Conservation (phyloP, 2,329 filamentous ascomycete species). For the Massarina eburnea region DNA sequence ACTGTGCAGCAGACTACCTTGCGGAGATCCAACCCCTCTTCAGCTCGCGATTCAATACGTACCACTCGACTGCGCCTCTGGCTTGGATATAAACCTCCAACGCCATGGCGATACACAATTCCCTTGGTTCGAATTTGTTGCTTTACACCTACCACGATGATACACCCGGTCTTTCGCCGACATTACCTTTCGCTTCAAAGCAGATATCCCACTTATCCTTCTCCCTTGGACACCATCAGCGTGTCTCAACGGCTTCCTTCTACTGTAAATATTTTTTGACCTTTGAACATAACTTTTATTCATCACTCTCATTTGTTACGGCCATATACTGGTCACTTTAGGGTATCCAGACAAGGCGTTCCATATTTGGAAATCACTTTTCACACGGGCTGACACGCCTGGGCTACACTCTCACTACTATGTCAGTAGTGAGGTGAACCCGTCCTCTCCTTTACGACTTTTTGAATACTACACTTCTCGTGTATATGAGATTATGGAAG, state of each 20-base stretch:
- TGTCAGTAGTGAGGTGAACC: not conserved
- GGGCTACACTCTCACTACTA: not conserved
- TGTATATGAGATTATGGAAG: not conserved
- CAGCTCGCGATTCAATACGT: conserved; percentile 21
- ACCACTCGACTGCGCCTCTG: conserved; percentile 26
- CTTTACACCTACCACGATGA: too few relatives aligned
- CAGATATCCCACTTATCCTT: not conserved
- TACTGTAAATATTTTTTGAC: not conserved
- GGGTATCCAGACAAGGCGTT: not conserved
- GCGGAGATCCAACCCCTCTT: conserved; percentile 71
- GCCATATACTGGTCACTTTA: not conserved
- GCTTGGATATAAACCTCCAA: conserved; percentile 37
- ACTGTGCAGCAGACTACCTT: conserved; percentile 81
- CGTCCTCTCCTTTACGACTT: not conserved
- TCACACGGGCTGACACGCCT: not conserved
- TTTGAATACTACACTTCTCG: not conserved
- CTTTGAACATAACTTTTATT: not conserved
- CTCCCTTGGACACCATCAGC: not conserved
- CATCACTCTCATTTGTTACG: not conserved
- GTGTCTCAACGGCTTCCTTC: not conserved
- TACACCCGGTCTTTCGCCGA: not conserved
- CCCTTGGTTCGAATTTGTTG: too few relatives aligned
- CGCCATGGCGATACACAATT: not conserved
- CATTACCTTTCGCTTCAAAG: not conserved
- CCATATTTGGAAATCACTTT: not conserved